Base-by-base conservation (phyloP, 2,329 filamentous ascomycete species). In the Colletotrichum camelliae region DNA sequence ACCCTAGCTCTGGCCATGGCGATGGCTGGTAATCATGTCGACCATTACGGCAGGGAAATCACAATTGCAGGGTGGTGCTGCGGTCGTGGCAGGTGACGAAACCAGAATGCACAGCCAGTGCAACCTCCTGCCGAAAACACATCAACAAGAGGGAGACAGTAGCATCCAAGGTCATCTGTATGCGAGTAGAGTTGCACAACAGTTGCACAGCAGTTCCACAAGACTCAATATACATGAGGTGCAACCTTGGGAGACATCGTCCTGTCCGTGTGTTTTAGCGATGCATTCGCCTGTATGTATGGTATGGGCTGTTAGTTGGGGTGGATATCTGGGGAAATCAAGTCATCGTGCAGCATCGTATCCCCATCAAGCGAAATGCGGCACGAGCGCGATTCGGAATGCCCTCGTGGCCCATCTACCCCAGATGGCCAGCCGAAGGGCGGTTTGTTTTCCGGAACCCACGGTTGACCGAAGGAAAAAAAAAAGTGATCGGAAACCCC, bases 271-370 rank as follows among this genome's bases (percentile, higher is more conserved):
- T 48, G 60, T 66, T 18, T 66, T 29, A 70, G 35, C 18, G 18
- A 43, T 74, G 33, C 29, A 31, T 65, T 62, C 52, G 48, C 52
- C 35, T 62, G 48, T 55, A 52, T 48, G 21, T 29, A 37, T 13
- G 10, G 21, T 29, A 37, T 13, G 10, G 43, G n/a, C 43, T 21
- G 35, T 43, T 12, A 18, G n/a, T 18, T 52, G 15, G 69, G 35
- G 64, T 68, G 73, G 70, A 73, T 75, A 52, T 73, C 57, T 37
- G 70, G 73, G 70, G 64, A 55, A 60, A 62, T n/a, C 29, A 57
- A 24, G 52, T 48, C 48, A 15, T 52, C 37, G 48, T 75, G 69
- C 57, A 64, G 61, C 39, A 37, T 33, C 35, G 43, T 52, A n/a
- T 27, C 27, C 27, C 16, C 35, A 13, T 65, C 35, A 62, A 31